Evolutionary conservation across 768 basidiomycete genomes (phyloP).

Genomic region (Mycena latifolia): DNA sequence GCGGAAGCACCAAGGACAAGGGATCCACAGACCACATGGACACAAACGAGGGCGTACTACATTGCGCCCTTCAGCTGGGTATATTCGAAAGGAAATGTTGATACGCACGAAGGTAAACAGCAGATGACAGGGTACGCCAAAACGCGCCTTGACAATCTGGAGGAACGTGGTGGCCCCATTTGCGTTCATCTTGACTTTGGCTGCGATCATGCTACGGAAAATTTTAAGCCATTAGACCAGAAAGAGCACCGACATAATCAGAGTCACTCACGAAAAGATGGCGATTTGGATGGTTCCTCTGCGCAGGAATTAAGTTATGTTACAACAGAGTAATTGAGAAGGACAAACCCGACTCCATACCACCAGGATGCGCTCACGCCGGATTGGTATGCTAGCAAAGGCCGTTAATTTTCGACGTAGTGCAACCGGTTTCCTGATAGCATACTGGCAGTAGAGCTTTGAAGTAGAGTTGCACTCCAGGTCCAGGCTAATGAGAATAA

Average conservation of each 20-base stretch:
- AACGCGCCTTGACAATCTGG: neutral
- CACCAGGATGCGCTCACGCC: neutral
- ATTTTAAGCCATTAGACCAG: neutral
- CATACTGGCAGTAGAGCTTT: conserved; percentile 2
- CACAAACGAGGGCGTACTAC: neutral
- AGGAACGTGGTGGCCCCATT: neutral
- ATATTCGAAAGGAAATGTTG: neutral
- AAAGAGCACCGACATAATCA: neutral
- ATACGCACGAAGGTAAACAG: neutral
- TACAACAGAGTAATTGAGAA: neutral
- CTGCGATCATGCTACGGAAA: neutral
- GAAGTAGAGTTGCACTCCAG: neutral
- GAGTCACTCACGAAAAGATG: neutral
- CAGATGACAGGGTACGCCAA: neutral
- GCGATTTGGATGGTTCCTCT: neutral
- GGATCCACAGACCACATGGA: neutral
- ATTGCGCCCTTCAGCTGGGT: neutral
- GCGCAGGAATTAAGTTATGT: neutral
- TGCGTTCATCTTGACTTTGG: neutral
- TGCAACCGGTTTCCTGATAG: neutral
- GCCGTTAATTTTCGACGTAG: neutral
- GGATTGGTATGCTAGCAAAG: neutral
- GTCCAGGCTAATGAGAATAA: neutral
- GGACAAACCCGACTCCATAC: conserved; percentile 1
- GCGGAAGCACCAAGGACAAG: neutral